phyloP scores from a whole-genome alignment of 2,329 filamentous ascomycete species.

The Lachnellula cervina region DNA sequence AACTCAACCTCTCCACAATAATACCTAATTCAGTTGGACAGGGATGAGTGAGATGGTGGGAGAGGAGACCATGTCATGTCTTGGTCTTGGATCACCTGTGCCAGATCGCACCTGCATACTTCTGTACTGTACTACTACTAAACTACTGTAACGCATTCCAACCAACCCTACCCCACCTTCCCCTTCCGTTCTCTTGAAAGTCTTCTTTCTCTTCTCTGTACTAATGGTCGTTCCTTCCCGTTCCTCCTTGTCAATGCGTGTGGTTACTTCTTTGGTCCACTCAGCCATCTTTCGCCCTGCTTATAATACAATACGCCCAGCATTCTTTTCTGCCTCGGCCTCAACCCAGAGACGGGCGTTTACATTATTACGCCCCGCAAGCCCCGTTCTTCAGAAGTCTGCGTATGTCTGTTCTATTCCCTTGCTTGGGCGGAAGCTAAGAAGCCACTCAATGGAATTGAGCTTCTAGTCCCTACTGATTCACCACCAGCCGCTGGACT shows the following conservation, averaged over 20 bases:
- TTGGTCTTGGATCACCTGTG: background rate
- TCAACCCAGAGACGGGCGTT: slow-evolving; percentile 24
- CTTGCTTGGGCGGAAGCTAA: background rate
- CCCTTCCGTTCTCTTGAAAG: slow-evolving; percentile 2
- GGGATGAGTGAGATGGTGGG: background rate
- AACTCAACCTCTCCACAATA: background rate
- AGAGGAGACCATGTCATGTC: too few species aligned
- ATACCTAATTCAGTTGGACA: background rate
- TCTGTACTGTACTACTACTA: too few species aligned
- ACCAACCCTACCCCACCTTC: slow-evolving; percentile 4
- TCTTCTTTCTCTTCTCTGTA: background rate
- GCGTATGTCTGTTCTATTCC: slow-evolving; percentile 10
- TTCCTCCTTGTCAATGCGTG: slow-evolving; percentile 27
- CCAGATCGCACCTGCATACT: background rate
- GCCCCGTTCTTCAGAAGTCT: slow-evolving; percentile 5
- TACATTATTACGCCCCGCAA: slow-evolving; percentile 11
- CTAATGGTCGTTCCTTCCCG: slow-evolving; percentile 9
- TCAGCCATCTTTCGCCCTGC: slow-evolving; percentile 10
- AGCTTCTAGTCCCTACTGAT: background rate
- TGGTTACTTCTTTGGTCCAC: slow-evolving; percentile 23
- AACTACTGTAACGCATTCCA: background rate
- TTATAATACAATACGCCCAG: slow-evolving; percentile 22
- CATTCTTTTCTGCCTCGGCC: slow-evolving; percentile 16
- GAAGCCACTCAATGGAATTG: background rate
- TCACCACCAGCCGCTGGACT: background rate